Percentiles rank a stretch among this genome's conserved stretches.
phyloP scores from a whole-genome alignment of 75 land plant species.

The Pseudotsuga menziesii region DNA sequence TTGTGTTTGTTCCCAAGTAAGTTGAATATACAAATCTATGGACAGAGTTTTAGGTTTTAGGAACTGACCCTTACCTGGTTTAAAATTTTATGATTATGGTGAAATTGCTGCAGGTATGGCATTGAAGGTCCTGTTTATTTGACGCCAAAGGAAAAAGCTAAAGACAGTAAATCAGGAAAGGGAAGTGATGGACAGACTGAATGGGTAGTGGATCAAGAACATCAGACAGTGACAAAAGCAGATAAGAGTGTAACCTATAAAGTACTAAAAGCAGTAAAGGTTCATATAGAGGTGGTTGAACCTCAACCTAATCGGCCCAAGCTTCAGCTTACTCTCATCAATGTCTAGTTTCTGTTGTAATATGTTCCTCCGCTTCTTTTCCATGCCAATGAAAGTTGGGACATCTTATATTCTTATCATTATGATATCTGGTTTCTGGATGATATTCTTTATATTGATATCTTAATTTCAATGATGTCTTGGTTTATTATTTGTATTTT shows the following conservation, averaged over 20 bases:
- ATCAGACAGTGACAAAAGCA: constrained; percentile 54
- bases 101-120: constrained; percentile 59
- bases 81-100: background rate
- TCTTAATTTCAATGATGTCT: constrained; percentile 16
- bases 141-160: constrained; percentile 20
- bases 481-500: constrained; percentile 19
- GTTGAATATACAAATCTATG: constrained; percentile 3
- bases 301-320: constrained; percentile 90
- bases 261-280: constrained; percentile 56
- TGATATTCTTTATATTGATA: constrained; percentile 24
- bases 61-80: background rate
- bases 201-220: constrained; percentile 78
- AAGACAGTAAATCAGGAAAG: constrained; percentile 1
- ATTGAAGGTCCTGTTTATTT: constrained; percentile 95
- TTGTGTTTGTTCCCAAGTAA: constrained; percentile 99
- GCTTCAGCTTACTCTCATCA: constrained; percentile 72
- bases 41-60: background rate
- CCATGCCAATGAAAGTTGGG: background rate
- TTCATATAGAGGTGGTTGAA: constrained; percentile 91
- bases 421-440: background rate
- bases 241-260: constrained; percentile 48
- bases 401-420: background rate
- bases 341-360: constrained; percentile 8
- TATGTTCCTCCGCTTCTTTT: background rate
- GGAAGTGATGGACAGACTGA: constrained; percentile 38